phyloP scores from a whole-genome alignment of 371 early-diverging fungal genomes.

The Rhizomucor miehei region DNA sequence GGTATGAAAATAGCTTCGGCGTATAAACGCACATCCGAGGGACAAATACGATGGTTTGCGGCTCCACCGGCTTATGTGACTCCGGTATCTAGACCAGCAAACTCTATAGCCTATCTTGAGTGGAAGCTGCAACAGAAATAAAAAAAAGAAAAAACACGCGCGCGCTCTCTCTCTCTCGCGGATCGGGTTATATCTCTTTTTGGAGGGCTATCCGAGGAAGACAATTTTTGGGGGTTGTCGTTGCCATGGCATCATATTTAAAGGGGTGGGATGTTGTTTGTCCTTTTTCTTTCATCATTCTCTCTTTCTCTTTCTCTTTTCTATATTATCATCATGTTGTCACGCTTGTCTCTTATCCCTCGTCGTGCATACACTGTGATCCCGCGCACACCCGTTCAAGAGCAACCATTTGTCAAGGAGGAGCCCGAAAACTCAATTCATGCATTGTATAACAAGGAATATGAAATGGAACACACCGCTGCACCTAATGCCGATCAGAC shows the following conservation, averaged over 20 bases:
- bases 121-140: constrained; percentile 21
- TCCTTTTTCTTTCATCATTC: background rate
- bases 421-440: too few species aligned
- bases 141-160: background rate
- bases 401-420: background rate
- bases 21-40: constrained; percentile 28
- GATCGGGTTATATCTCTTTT: too few species aligned
- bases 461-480: too few species aligned
- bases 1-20: constrained; percentile 13
- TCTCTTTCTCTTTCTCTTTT: background rate
- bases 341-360: constrained; percentile 4
- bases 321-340: background rate
- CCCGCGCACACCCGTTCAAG: constrained; percentile 1
- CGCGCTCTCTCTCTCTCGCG: too few species aligned
- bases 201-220: too few species aligned
- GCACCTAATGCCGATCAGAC: background rate
- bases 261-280: too few species aligned
- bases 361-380: constrained; percentile 1
- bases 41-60: constrained; percentile 42
- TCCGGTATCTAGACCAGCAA: constrained; percentile 14
- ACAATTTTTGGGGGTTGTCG: too few species aligned
- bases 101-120: constrained; percentile 33
- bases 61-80: constrained; percentile 34
- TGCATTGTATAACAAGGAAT: too few species aligned
- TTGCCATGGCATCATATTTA: too few species aligned